Evolutionary conservation across 2,329 filamentous ascomycete genomes (phyloP), one percentile per base, ranked within the genome.

Genomic region (Truncatella angustata): DNA sequence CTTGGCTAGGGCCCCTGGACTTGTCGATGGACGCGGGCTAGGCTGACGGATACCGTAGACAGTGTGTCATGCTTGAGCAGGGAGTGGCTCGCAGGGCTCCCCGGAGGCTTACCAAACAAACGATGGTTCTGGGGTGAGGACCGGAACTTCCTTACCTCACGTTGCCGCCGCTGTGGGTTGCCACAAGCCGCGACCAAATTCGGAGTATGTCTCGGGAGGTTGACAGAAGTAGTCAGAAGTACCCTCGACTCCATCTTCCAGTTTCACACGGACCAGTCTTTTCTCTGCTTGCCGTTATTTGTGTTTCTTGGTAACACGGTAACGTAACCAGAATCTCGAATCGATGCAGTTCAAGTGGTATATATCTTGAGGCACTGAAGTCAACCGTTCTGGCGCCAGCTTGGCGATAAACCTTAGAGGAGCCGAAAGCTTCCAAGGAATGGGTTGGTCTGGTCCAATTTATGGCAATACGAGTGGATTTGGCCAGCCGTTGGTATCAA

Each of bases 101-200:
- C 34, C 46, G 59, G 55, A 61, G 60, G 56, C 58, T 59, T 59
- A 61, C 59, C 56, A 62, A 61, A 61, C 59, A 56, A 63, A 58
- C 52, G 53, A 49, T 49, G 32, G 48, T 20, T 40, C 48, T 50
- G 48, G 48, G 35, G 48, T 16, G 32, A 16, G 26, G 26, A 20
- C 43, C 43, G 43, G 43, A 35, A 34, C 43, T 46, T 46, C 40
- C 40, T 49, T 35, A 49, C 46, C 46, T 49, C 46, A 49, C 34
- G 46, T 49, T 49, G 46, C 46, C 46, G 46, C 46, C 26, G 47
- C n/a, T 24, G 32, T 23, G 45, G 45, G 45, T 32, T 48, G 45
- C 26, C 47, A 50, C 48, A 54, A 37, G 39, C 49, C 48, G 52
- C 43, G 48, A 34, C 48, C 48, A 54, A 54, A 54, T 54, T 54